These are phyloP conservation scores for Hirsutella thompsonii DNA, from an alignment of 2,329 filamentous ascomycete species.

Conservation along the genomic window DNA sequence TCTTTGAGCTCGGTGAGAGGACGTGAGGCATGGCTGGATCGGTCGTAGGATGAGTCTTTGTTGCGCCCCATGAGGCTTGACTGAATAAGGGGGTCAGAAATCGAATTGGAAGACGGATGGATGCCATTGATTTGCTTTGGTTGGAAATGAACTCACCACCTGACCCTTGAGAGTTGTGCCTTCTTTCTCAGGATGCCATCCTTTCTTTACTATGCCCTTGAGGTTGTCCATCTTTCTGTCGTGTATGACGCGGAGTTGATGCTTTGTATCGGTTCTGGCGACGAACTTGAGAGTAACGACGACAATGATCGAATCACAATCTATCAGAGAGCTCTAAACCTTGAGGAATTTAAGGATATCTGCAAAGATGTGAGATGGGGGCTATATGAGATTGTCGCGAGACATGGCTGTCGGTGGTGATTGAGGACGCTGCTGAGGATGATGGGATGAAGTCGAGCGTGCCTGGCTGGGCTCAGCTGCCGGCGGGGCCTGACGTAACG, in stretches of 20 bases:
- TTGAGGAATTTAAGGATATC: no score
- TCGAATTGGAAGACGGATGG: conserved; percentile 1
- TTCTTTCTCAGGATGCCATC: conserved; percentile 37
- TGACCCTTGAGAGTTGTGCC: conserved; percentile 19
- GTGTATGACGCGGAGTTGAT: no score
- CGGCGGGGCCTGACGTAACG: no score
- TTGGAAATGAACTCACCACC: conserved; percentile 33
- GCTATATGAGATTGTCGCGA: no score
- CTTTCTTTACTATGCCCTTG: conserved; percentile 35
- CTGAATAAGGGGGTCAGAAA: conserved; percentile 16
- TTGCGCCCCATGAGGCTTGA: conserved; percentile 31
- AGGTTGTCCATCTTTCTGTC: conserved; percentile 26
- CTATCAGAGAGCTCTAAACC: no score
- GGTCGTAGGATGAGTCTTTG: conserved; percentile 15
- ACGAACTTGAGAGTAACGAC: no score
- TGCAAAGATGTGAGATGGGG: background rate
- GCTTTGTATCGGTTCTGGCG: no score
- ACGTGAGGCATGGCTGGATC: conserved; percentile 27
- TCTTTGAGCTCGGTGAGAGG: conserved; percentile 64
- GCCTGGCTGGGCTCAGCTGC: no score
- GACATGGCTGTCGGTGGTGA: background rate
- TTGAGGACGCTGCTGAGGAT: no score
- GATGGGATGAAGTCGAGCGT: no score
- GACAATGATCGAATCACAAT: no score
- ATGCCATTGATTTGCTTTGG: no score